Evolutionary conservation across 2,329 filamentous ascomycete species (phyloP).

Genomic region (Metarhizium anisopliae): DNA sequence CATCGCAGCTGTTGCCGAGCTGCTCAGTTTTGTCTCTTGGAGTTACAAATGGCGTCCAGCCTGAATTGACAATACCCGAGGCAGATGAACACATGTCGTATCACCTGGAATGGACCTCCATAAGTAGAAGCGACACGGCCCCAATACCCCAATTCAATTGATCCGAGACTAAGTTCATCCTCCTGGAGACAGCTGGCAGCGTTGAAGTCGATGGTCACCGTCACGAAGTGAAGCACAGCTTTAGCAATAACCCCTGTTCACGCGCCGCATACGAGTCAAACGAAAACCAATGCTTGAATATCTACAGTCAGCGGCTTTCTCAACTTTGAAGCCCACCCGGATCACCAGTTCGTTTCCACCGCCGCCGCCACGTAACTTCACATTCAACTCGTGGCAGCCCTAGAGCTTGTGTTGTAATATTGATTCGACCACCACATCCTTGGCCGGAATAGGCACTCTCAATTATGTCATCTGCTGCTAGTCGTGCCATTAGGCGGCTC

Average conservation of each 20-base stretch:
- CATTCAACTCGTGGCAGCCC: too few relatives aligned
- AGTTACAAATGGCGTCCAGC: too few relatives aligned
- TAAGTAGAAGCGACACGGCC: background rate
- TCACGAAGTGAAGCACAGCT: background rate
- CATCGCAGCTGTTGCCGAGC: too few relatives aligned
- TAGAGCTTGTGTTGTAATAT: too few relatives aligned
- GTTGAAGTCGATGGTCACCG: background rate
- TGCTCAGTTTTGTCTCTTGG: too few relatives aligned
- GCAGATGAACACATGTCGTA: background rate
- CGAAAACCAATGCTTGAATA: too few relatives aligned
- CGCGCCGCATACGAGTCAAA: too few relatives aligned
- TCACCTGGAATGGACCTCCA: background rate
- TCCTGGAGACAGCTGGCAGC: background rate
- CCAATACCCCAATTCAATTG: background rate
- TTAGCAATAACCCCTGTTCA: too few relatives aligned
- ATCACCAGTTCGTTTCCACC: too few relatives aligned
- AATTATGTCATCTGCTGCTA: conserved; percentile 1
- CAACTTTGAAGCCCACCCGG: background rate
- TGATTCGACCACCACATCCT: too few relatives aligned
- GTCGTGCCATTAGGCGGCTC: conserved; percentile 30
- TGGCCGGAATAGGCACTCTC: background rate
- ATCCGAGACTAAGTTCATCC: background rate
- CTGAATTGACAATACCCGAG: background rate
- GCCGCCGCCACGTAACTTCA: background rate
- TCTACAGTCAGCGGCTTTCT: background rate